Evolutionary conservation across 805 yeast species (phyloP).

Genomic region (Candida nanaspora): DNA sequence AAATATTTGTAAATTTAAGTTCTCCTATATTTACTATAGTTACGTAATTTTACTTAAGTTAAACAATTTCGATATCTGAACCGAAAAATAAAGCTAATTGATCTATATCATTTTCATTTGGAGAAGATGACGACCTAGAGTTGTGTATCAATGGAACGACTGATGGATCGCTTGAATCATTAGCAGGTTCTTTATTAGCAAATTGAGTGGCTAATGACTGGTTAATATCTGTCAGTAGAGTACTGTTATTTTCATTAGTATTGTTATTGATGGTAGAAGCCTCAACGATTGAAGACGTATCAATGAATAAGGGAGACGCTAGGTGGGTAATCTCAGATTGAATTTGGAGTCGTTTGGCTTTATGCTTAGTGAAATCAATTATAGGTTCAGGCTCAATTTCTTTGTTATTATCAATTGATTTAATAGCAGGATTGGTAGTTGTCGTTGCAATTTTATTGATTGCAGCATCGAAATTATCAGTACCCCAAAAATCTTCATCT

Average conservation of each 20-base stretch:
- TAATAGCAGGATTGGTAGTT: too few relatives aligned
- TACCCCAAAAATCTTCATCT: neutral
- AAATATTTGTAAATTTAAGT: constrained; percentile 32
- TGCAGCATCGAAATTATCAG: neutral
- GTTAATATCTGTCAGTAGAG: neutral
- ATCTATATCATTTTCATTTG: neutral
- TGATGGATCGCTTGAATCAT: too few relatives aligned
- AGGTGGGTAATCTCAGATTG: too few relatives aligned
- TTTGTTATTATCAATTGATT: neutral
- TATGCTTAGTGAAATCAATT: too few relatives aligned
- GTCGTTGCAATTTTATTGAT: neutral
- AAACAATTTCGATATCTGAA: constrained; percentile 20
- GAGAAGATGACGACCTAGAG: too few relatives aligned
- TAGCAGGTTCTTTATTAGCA: too few relatives aligned
- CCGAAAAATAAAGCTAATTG: constrained; percentile 15
- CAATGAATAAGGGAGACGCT: too few relatives aligned
- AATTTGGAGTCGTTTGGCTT: too few relatives aligned
- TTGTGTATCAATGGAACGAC: too few relatives aligned
- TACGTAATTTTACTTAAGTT: neutral
- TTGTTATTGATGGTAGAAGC: neutral
- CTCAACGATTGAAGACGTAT: too few relatives aligned
- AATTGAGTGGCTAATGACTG: too few relatives aligned
- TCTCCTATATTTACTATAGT: neutral
- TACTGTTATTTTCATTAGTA: neutral
- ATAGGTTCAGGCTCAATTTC: too few relatives aligned